Conservation (phyloP, 2,329 filamentous ascomycete species). For the Metarhizium sp. region DNA sequence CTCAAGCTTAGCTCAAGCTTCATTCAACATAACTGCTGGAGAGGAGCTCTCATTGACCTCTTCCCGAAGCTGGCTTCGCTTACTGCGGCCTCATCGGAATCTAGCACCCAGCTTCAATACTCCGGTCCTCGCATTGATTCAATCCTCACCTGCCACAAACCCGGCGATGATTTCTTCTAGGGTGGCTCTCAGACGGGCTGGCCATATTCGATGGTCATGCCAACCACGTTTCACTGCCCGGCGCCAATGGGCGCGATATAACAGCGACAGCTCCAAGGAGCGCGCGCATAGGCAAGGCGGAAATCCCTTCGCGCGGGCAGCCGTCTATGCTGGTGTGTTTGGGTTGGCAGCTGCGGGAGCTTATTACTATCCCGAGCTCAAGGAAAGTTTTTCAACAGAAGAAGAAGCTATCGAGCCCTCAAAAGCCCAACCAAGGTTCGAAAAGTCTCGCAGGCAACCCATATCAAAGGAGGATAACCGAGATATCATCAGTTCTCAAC, state of each 20-base stretch:
- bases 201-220: constrained; percentile 13
- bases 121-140: not conserved
- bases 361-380: constrained; percentile 28
- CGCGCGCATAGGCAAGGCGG: constrained; percentile 15
- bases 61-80: not conserved
- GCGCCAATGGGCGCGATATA: constrained; percentile 21
- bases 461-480: constrained; percentile 61
- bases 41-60: not conserved
- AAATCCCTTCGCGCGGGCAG: constrained; percentile 11
- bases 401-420: constrained; percentile 10
- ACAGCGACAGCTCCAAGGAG: constrained; percentile 13
- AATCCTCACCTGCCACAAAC: not conserved
- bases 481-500: constrained; percentile 73
- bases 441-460: constrained; percentile 50
- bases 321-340: constrained; percentile 22
- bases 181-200: constrained; percentile 18
- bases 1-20: not conserved
- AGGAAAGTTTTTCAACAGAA: constrained; percentile 10
- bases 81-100: not conserved
- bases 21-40: no score
- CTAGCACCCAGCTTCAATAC: not conserved
- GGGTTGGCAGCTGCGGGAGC: constrained; percentile 28
- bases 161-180: constrained; percentile 22
- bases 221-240: constrained; percentile 12
- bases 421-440: constrained; percentile 54